Evolutionary conservation across 108 stramenopile species (phyloP).

Genomic region (Parietichytrium sp.): DNA sequence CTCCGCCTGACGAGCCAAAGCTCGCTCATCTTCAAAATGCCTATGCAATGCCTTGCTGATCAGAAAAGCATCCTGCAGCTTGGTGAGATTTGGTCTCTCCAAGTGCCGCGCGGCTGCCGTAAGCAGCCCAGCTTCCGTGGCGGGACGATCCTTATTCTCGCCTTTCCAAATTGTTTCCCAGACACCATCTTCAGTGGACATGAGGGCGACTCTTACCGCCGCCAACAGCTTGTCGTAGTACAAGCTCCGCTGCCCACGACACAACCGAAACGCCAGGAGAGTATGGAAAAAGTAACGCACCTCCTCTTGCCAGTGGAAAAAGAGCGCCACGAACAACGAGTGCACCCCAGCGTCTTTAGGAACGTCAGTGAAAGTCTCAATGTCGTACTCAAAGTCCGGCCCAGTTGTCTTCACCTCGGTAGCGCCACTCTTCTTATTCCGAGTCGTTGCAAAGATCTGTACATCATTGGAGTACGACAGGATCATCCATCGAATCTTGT

Average conservation of each 20-base stretch:
- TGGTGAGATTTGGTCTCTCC: too few species aligned
- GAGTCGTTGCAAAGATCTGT: not conserved
- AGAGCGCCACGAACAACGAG: slow-evolving; percentile 8
- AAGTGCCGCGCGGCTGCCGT: too few species aligned
- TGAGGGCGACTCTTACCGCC: not conserved
- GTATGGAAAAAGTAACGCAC: slow-evolving; percentile 27
- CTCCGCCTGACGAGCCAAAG: too few species aligned
- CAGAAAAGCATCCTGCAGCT: too few species aligned
- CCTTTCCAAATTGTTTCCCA: not conserved
- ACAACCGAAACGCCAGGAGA: slow-evolving; percentile 25
- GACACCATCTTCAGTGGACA: not conserved
- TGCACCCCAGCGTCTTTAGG: not conserved
- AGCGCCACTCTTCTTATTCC: not conserved
- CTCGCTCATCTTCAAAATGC: slow-evolving; percentile 34
- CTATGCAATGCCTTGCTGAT: slow-evolving; percentile 19
- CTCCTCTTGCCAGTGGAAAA: slow-evolving; percentile 35
- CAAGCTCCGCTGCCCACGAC: not conserved
- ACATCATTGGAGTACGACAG: not conserved
- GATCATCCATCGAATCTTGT: not conserved
- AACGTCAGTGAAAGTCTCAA: not conserved
- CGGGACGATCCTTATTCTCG: too few species aligned
- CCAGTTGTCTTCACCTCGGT: not conserved
- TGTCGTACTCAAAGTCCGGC: not conserved
- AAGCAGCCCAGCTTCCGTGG: too few species aligned
- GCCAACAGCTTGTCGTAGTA: not conserved